phyloP scores from a whole-genome alignment of 441 rosid genomes.

The Aquilaria agallochum region DNA sequence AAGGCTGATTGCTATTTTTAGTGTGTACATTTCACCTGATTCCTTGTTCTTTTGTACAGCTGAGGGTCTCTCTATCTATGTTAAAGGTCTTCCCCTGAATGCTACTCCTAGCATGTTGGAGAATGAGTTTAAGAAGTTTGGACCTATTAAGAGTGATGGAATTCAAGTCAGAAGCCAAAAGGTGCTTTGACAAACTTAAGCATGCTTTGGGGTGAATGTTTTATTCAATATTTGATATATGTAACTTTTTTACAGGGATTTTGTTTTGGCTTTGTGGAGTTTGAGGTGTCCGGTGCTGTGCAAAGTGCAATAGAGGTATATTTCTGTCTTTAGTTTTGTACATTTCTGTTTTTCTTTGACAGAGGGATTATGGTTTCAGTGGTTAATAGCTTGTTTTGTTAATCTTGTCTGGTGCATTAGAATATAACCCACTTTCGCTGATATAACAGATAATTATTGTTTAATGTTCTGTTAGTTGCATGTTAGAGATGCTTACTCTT shows the following conservation, averaged over 20 bases:
- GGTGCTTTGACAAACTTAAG: constrained; percentile 28
- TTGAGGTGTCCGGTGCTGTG: constrained; percentile 64
- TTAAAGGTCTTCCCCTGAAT: constrained; percentile 69
- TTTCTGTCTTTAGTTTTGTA: neutral
- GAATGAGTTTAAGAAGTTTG: constrained; percentile 78
- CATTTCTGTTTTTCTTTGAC: neutral
- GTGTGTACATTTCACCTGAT: too few species aligned
- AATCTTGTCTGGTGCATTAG: too few species aligned
- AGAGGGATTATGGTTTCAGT: too few species aligned
- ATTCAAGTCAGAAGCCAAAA: constrained; percentile 70
- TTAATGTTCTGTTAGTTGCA: too few species aligned
- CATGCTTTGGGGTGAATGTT: constrained; percentile 3
- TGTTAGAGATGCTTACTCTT: too few species aligned
- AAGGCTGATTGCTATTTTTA: too few species aligned
- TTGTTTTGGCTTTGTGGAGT: constrained; percentile 91
- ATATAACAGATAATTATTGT: too few species aligned
- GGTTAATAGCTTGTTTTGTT: too few species aligned
- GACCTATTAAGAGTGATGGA: constrained; percentile 62
- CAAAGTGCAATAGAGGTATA: constrained; percentile 84
- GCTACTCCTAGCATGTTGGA: constrained; percentile 59
- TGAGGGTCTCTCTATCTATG: constrained; percentile 76
- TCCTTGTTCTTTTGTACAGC: constrained; percentile 22
- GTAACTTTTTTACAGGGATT: constrained; percentile 43
- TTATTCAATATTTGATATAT: neutral
- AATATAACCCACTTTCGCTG: too few species aligned